Percentiles rank a stretch among this genome's conserved stretches.
Conservation (phyloP, 208 protist species). For the Strigomonas culicis region DNA sequence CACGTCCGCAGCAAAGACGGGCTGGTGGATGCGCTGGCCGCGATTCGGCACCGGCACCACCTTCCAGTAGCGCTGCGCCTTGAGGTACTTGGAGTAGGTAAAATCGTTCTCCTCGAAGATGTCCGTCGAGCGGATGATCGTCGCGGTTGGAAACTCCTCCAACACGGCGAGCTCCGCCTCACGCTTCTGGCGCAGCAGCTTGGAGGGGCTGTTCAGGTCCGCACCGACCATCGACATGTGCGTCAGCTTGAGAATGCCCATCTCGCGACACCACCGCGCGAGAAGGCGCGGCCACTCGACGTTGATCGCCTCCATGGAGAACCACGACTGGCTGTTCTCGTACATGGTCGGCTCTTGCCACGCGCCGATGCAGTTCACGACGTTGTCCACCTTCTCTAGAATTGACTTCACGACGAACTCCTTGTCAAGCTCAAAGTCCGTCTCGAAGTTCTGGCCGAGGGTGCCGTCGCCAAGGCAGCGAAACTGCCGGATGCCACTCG, state of each 20-base stretch:
- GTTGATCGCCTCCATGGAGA: slow-evolving; percentile 89
- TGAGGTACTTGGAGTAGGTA: slow-evolving; percentile 86
- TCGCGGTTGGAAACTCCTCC: slow-evolving; percentile 89
- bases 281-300: slow-evolving; percentile 91
- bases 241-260: slow-evolving; percentile 80
- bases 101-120: slow-evolving; percentile 88
- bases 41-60: slow-evolving; percentile 82
- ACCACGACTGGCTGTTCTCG: slow-evolving; percentile 90
- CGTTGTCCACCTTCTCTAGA: slow-evolving; percentile 81
- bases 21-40: slow-evolving; percentile 85
- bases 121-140: slow-evolving; percentile 85
- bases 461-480: slow-evolving; percentile 79
- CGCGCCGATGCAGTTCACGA: slow-evolving; percentile 53
- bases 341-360: slow-evolving; percentile 88
- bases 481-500: slow-evolving; percentile 68
- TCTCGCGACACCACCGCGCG: slow-evolving; percentile 82
- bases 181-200: slow-evolving; percentile 85
- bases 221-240: slow-evolving; percentile 91
- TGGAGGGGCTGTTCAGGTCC: slow-evolving; percentile 81
- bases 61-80: slow-evolving; percentile 82
- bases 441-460: slow-evolving; percentile 86
- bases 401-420: slow-evolving; percentile 90
- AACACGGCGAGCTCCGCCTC: slow-evolving; percentile 83
- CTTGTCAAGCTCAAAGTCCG: slow-evolving; percentile 90
- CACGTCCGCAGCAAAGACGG: slow-evolving; percentile 87